These are phyloP conservation scores for Pseudocercospora pini-densiflorae DNA, from an alignment of 2,329 filamentous ascomycete species.

Conservation along the genomic window DNA sequence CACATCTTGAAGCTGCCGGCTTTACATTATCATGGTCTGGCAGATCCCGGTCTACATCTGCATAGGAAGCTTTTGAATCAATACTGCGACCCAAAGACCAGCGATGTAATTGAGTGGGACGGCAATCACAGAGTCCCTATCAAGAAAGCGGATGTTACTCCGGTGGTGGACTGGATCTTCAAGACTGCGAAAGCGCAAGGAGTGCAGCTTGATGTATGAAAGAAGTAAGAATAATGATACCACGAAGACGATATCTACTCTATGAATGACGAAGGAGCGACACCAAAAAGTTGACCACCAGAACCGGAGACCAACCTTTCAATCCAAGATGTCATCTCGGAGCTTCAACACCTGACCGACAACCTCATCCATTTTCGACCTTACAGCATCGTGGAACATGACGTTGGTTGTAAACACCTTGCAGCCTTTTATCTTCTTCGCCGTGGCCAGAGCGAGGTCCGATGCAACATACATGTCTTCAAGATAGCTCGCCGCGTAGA, in stretches of 20 bases:
- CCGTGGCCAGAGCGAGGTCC: constrained; percentile 73
- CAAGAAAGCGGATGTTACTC: constrained; percentile 67
- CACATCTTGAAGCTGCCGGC: constrained; percentile 62
- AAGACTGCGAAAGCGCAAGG: constrained; percentile 57
- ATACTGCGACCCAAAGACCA: constrained; percentile 62
- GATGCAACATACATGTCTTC: constrained; percentile 95
- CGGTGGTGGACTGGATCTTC: constrained; percentile 58
- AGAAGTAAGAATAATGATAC: background rate
- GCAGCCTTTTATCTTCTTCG: constrained; percentile 72
- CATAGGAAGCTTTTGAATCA: constrained; percentile 61
- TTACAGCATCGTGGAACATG: constrained; percentile 84
- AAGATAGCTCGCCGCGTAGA: constrained; percentile 81
- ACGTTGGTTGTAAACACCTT: constrained; percentile 85
- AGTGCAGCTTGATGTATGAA: constrained; percentile 31
- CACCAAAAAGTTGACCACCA: background rate
- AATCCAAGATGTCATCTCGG: constrained; percentile 71
- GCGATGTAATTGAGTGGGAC: constrained; percentile 71
- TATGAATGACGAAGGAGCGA: background rate
- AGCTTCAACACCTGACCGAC: constrained; percentile 76
- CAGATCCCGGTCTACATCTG: constrained; percentile 62
- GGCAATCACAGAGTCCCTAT: constrained; percentile 73
- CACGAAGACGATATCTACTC: background rate
- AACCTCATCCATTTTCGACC: constrained; percentile 74
- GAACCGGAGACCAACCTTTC: background rate
- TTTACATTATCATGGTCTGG: constrained; percentile 69